Evolutionary conservation across 1,284 basidiomycete genomes (phyloP), one percentile per base, ranked within the genome.

Genomic region (Puccinia polysora): DNA sequence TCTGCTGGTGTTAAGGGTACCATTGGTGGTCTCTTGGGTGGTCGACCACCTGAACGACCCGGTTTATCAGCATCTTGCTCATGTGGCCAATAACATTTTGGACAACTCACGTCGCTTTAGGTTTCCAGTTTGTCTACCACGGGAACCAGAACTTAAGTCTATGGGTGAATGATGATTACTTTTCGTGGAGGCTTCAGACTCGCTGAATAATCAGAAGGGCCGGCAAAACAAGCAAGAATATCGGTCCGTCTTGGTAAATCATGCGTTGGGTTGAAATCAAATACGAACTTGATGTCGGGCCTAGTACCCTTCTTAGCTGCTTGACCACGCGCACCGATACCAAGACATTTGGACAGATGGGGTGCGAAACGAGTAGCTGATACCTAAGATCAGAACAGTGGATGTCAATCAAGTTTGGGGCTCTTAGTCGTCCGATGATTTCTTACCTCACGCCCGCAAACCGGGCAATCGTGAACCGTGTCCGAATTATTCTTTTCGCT

Each of bases 281-380:
- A 15, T 20, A 65, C 64, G 18, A 38, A 55, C 64, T 34, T 65
- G 15, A 55, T 20, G 36, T 68, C 65, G 4, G 65, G 47, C 20
- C 36, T 25, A 30, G 47, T 20, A 15, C 36, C 38, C 47, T 58
- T 68, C 36, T 68, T 68, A 14, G 40, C 40, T 45, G 52, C 36
- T 32, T 56, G 65, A 23, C 53, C 65, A 14, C 65, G 65, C 12
- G 32, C 65, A 32, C 65, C 65, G 40, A 70, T 45, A 12, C 55
- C 55, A 15, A 70, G 20, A 49, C 67, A 70, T 49, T 70, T 70
- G 18, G 67, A 49, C 8, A 70, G 67, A 58, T 70, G 67, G 30
- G 67, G 67, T 10, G 67, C 67, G 52, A 70, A 70, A 15, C 67
- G 67, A 40, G 45, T 59, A 28, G 67, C 67, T 50, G 67, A 59